Evolutionary conservation across 1,139 yeast species (phyloP).

Genomic region (Taphrina pruni): DNA sequence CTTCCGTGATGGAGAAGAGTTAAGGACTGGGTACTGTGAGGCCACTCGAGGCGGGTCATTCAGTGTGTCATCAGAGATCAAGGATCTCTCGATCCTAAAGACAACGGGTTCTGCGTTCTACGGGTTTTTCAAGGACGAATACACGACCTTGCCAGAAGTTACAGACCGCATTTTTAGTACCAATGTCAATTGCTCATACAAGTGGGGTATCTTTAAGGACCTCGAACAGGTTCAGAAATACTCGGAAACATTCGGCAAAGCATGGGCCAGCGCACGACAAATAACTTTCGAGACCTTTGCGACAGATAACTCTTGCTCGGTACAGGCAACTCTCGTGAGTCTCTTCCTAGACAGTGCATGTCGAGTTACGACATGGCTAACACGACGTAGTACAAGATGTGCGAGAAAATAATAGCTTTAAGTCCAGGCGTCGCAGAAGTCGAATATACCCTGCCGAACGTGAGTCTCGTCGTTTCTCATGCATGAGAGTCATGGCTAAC

Average conservation of each 20-base stretch:
- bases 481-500: too few relatives aligned
- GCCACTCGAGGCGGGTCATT: constrained; percentile 60
- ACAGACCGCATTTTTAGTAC: constrained; percentile 85
- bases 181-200: constrained; percentile 79
- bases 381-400: constrained; percentile 68
- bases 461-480: not conserved
- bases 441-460: constrained; percentile 77
- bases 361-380: constrained; percentile 16
- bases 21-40: constrained; percentile 65
- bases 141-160: constrained; percentile 83
- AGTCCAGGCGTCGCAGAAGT: constrained; percentile 68
- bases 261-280: constrained; percentile 64
- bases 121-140: constrained; percentile 84
- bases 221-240: constrained; percentile 57
- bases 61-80: constrained; percentile 69
- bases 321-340: constrained; percentile 81
- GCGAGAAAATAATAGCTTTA: constrained; percentile 66
- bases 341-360: not conserved
- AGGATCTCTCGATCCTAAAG: constrained; percentile 84
- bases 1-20: constrained; percentile 81
- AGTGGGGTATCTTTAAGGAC: constrained; percentile 61
- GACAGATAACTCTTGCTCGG: constrained; percentile 82
- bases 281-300: constrained; percentile 81
- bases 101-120: constrained; percentile 94
- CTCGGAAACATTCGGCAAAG: constrained; percentile 51